Evolutionary conservation across 2,329 filamentous ascomycete species (phyloP), one percentile per base, ranked within the genome.

Genomic region (Onygena corvina): DNA sequence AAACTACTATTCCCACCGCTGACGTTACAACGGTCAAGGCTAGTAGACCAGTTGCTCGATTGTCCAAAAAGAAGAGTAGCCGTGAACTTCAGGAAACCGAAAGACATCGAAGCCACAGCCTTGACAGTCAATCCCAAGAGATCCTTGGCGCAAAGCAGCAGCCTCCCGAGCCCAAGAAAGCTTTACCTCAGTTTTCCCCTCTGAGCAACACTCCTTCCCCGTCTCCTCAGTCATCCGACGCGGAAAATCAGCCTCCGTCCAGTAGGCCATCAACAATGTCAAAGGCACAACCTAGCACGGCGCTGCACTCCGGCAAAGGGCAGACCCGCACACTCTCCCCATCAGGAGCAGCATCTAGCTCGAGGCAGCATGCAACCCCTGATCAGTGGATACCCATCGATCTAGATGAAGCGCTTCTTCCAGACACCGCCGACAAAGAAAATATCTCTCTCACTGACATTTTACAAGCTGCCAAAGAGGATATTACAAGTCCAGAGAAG

Each of bases 231-330:
- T 83, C 84, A 1, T 89, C 85, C 0, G 83, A 92, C 60, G 83
- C 83, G 0, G 86, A 92, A 63, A 90, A 90, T 57, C 80, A 77
- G 44, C 84, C 84, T 1, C 85, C 85, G 0, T 84, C 83, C 1
- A 80, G 80, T 3, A 77, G 73, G 48, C 76, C 76, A 1, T 70
- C 74, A 2, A 71, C 70, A 47, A 72, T 68, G 54, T 59, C 67
- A 18, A 67, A 62, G 36, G 52, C 60, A 36, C 53, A 58, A 34
- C 65, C 60, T 16, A 60, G 64, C 7, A 59, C 64, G 2, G 66
- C 65, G 34, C 53, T 61, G 9, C 65, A 68, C 14, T 61, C 60
- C 2, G 60, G 59, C 9, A 64, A 65, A 35, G 60, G 71, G 3
- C 68, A 67, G 8, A 68, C 68, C 2, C 68, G 67, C 8, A 55